Evolutionary conservation across 2,329 filamentous ascomycete species (phyloP), one percentile per base, ranked within the genome.

Genomic region (Fusarium proliferatum): DNA sequence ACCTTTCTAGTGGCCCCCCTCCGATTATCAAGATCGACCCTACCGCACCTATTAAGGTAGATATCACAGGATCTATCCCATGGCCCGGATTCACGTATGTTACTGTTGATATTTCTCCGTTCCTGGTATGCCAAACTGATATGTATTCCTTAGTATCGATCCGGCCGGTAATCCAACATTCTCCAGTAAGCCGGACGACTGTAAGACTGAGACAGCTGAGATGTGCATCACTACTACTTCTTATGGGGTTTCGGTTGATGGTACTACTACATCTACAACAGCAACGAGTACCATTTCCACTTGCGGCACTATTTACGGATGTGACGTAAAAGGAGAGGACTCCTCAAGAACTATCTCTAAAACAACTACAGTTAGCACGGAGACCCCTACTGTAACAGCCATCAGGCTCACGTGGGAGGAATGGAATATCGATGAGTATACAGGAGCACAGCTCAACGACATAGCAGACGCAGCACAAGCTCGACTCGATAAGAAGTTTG

Each of bases 41-140:
- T 2, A 52, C 48, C 11, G 48, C 16, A 9, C 30, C 30, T 34
- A 52, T 52, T 7, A 36, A 23, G n/a, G 48, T 52, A 0, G n/a
- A 52, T 19, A 52, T 52, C n/a, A 52, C 30, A 0, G 30, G n/a
- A 0, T 52, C 48, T 10, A 19, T 52, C 7, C n/a, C 48, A 6
- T 52, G 48, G 30, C 48, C 30, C 3, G n/a, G 48, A 10, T 36
- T 36, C 11, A 52, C 48, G 48, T 52, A 5, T 23, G 30, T 26
- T 23, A 23, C 23, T 23, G 23, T 23, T 23, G 3, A 23, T 0
- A 10, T 3, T 11, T 17, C 2, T 0, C 6, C 2, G 17, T 9
- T 46, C 4, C 7, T 9, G 23, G 3, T 9, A 28, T 46, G 16
- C 6, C 7, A 46, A 12, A 28, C 23, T 46, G 7, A 26, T 19